Conservation (phyloP, 805 yeast species). For the Teunomyces stri region DNA sequence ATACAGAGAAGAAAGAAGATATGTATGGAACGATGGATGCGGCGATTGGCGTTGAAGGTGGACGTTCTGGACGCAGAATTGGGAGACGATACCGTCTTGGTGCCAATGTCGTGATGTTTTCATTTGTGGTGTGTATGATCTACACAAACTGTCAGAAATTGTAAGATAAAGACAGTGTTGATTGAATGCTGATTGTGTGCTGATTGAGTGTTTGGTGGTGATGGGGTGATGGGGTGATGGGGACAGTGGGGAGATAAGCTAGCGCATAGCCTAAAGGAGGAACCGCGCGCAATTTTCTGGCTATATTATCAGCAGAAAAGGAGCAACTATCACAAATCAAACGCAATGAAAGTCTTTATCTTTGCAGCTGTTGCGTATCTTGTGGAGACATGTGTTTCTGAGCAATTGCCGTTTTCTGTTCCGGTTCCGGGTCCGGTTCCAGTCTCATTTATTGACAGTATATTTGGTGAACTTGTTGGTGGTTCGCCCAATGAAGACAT, state of each 20-base stretch:
- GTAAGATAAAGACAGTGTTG: too few species aligned
- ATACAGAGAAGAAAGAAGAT: background rate
- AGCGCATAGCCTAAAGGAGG: background rate
- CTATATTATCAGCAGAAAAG: background rate
- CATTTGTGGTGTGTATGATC: background rate
- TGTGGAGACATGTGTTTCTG: background rate
- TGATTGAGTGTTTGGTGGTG: too few species aligned
- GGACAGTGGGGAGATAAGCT: too few species aligned
- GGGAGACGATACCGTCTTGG: background rate
- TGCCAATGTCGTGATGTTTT: background rate
- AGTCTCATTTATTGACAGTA: constrained; percentile 20
- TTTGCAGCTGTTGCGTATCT: background rate
- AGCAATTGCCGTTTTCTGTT: background rate
- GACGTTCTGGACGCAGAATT: background rate
- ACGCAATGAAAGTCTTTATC: background rate
- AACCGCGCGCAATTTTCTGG: background rate
- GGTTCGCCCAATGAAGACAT: constrained; percentile 1
- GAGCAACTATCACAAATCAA: background rate
- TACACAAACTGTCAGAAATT: background rate
- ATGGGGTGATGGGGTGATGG: background rate
- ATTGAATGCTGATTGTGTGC: too few species aligned
- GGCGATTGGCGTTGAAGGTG: too few species aligned
- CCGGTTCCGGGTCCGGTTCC: too few species aligned
- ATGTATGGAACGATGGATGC: background rate
- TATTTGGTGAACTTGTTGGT: constrained; percentile 25